Conservation (phyloP, 305 asterid genomes). For the Stenogyne calaminthoides region DNA sequence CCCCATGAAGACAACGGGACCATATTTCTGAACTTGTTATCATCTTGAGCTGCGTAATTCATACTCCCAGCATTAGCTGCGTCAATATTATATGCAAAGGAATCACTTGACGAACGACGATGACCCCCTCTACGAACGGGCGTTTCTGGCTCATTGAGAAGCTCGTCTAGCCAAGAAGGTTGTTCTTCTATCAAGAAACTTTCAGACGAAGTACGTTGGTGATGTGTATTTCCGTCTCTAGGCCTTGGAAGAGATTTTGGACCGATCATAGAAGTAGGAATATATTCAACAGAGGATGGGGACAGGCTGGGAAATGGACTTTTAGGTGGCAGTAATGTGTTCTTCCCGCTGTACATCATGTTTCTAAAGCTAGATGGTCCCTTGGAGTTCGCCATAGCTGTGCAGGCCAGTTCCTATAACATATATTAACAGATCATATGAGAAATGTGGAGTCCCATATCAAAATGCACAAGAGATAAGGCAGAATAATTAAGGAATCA, state of each 20-base stretch:
- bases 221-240: constrained; percentile 56
- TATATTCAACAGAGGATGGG: constrained; percentile 52
- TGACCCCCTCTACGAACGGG: constrained; percentile 72
- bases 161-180: constrained; percentile 94
- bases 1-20: constrained; percentile 68
- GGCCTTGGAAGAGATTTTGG: constrained; percentile 53
- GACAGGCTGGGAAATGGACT: constrained; percentile 63
- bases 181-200: constrained; percentile 74
- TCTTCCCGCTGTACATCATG: constrained; percentile 59
- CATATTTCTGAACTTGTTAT: constrained; percentile 50
- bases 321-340: constrained; percentile 65
- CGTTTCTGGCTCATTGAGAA: constrained; percentile 90
- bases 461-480: constrained; percentile 20
- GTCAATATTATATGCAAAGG: constrained; percentile 67
- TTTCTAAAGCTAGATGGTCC: constrained; percentile 57
- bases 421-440: constrained; percentile 23
- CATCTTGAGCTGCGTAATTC: constrained; percentile 63
- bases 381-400: constrained; percentile 59
- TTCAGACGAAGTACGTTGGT: constrained; percentile 72
- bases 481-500: constrained; percentile 22
- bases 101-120: constrained; percentile 91
- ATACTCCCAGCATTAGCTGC: constrained; percentile 44
- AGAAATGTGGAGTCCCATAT: constrained; percentile 15
- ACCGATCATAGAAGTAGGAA: constrained; percentile 53
- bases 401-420: constrained; percentile 43